phyloP scores from a whole-genome alignment of 2,329 filamentous ascomycete genomes.

The Coleophoma crateriformis region DNA sequence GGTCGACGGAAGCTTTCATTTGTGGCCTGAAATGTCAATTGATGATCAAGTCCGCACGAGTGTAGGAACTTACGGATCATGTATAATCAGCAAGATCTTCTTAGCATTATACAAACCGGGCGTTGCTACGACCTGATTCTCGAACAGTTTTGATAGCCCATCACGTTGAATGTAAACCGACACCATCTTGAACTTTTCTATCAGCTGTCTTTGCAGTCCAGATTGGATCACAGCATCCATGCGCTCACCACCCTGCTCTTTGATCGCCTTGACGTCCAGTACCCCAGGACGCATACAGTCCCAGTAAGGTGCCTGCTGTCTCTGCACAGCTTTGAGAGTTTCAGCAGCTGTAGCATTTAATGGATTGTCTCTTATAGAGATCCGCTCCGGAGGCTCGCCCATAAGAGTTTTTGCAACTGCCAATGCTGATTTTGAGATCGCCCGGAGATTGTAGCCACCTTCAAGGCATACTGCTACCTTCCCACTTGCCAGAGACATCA shows the following conservation, averaged over 20 bases:
- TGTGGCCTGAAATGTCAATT: no score
- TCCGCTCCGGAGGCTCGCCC: conserved; percentile 77
- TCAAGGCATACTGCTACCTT: conserved; percentile 91
- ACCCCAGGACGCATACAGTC: conserved; percentile 74
- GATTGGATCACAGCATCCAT: conserved; percentile 76
- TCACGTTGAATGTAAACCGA: conserved; percentile 75
- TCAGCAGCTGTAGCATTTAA: conserved; percentile 52
- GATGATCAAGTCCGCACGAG: no score
- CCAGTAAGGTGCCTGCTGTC: conserved; percentile 70
- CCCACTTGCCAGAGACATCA: conserved; percentile 88
- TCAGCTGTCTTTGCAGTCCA: conserved; percentile 68
- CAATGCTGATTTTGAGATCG: conserved; percentile 87
- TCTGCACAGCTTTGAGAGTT: conserved; percentile 53
- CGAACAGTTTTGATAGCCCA: conserved; percentile 67
- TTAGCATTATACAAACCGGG: conserved; percentile 59
- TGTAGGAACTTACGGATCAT: conserved; percentile 66
- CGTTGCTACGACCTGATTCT: conserved; percentile 82
- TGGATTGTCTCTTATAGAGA: conserved; percentile 41
- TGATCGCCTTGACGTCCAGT: conserved; percentile 46
- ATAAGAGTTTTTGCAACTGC: conserved; percentile 90
- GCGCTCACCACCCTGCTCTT: conserved; percentile 50
- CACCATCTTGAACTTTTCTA: conserved; percentile 70
- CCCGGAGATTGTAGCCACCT: conserved; percentile 89
- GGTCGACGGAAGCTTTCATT: no score
- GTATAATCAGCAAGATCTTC: conserved; percentile 78